phyloP scores from a whole-genome alignment of 495 filamentous ascomycete genomes.

The Glonium stellatum region DNA sequence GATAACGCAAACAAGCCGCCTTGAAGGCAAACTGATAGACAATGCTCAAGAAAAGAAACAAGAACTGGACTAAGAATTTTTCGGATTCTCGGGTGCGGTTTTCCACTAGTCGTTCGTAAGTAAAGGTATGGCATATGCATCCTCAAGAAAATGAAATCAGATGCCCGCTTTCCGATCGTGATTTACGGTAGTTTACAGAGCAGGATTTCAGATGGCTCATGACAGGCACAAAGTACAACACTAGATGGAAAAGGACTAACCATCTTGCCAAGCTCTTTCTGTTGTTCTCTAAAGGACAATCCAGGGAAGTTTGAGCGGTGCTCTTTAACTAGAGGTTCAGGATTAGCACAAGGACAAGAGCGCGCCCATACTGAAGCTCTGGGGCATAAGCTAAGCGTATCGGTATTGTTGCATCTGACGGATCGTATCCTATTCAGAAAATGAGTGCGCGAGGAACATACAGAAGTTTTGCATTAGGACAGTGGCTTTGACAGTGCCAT shows the following conservation, averaged over 20 bases:
- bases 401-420: neutral
- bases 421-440: neutral
- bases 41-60: neutral
- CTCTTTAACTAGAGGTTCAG: neutral
- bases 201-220: neutral
- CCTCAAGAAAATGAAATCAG: neutral
- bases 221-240: neutral
- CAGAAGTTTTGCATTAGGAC: conserved; percentile 1
- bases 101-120: neutral
- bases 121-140: neutral
- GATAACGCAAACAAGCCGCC: neutral
- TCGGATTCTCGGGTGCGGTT: neutral
- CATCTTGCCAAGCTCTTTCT: conserved; percentile 6
- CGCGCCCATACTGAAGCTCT: neutral
- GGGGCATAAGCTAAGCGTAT: neutral
- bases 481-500: neutral
- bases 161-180: neutral
- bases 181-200: neutral
- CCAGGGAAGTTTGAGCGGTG: neutral
- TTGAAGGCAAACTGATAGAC: neutral
- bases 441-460: neutral
- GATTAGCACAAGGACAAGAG: neutral
- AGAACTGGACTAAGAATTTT: neutral
- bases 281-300: neutral
- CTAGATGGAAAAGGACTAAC: neutral